Evolutionary conservation across 2,329 filamentous ascomycete species (phyloP).

Genomic region (Pyrenophora teres): DNA sequence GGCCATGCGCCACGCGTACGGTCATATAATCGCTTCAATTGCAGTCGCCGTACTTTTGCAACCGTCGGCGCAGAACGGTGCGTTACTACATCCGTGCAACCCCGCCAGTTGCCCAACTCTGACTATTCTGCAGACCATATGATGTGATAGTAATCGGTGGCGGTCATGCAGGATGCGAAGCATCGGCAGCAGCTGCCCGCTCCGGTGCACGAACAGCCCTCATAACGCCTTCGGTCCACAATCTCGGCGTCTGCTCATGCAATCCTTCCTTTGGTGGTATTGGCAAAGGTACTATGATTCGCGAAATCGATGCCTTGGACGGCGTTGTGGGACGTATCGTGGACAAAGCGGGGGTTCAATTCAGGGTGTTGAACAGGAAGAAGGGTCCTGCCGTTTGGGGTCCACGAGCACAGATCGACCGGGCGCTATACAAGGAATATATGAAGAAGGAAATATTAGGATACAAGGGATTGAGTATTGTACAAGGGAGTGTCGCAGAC

Average conservation of each 20-base stretch:
- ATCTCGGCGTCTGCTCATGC: constrained; percentile 93
- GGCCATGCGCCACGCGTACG: constrained; percentile 55
- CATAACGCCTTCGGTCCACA: constrained; percentile 84
- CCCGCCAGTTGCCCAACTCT: constrained; percentile 11
- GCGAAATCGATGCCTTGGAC: constrained; percentile 93
- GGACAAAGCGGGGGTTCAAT: constrained; percentile 94
- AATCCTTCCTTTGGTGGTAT: constrained; percentile 99
- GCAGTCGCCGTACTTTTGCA: constrained; percentile 49
- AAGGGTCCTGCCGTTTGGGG: constrained; percentile 98
- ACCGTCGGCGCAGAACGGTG: constrained; percentile 48
- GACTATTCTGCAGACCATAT: constrained; percentile 62
- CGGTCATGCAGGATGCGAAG: constrained; percentile 93
- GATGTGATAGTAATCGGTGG: constrained; percentile 97
- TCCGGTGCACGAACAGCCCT: constrained; percentile 87
- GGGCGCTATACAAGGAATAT: constrained; percentile 82
- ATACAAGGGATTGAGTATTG: constrained; percentile 79
- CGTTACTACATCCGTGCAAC: neutral
- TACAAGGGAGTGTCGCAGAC: constrained; percentile 89
- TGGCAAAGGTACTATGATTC: constrained; percentile 93
- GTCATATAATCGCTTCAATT: constrained; percentile 44
- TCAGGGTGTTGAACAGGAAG: constrained; percentile 81
- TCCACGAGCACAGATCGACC: constrained; percentile 93
- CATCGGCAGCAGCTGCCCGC: constrained; percentile 86
- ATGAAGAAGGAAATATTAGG: constrained; percentile 84
- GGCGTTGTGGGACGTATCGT: constrained; percentile 86